These are phyloP conservation scores for Plasmopara halstedii DNA, from an alignment of 352 stramenopile species.

Conservation along the genomic window DNA sequence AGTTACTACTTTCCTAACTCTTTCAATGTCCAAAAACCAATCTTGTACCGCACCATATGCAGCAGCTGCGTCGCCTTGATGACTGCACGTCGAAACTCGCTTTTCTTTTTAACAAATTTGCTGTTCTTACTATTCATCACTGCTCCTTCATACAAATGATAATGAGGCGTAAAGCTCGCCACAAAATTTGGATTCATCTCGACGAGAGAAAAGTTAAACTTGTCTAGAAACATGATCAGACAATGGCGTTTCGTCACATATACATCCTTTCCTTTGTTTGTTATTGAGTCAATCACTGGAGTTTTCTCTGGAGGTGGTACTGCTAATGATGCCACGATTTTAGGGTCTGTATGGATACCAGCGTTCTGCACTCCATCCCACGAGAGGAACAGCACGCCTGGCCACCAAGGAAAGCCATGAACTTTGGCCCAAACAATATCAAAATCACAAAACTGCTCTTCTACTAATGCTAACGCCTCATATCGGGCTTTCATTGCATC, in stretches of 20 bases:
- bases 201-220: slow-evolving; percentile 48
- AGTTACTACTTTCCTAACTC: background rate
- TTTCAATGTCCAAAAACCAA: background rate
- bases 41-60: slow-evolving; percentile 29
- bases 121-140: slow-evolving; percentile 20
- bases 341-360: slow-evolving; percentile 34
- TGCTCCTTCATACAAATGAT: slow-evolving; percentile 23
- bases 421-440: slow-evolving; percentile 79
- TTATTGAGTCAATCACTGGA: slow-evolving; percentile 7
- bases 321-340: slow-evolving; percentile 19
- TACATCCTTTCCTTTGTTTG: slow-evolving; percentile 19
- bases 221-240: slow-evolving; percentile 61
- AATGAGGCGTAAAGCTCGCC: slow-evolving; percentile 48
- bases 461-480: slow-evolving; percentile 29
- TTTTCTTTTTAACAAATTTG: slow-evolving; percentile 17
- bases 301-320: slow-evolving; percentile 35
- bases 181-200: slow-evolving; percentile 31
- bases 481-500: slow-evolving; percentile 17
- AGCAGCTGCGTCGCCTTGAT: slow-evolving; percentile 30
- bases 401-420: slow-evolving; percentile 67
- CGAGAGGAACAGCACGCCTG: slow-evolving; percentile 59
- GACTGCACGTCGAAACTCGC: slow-evolving; percentile 29
- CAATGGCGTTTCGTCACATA: slow-evolving; percentile 22
- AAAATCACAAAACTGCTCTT: slow-evolving; percentile 56
- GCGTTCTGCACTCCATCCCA: slow-evolving; percentile 42